Conservation (phyloP, 306 rosid species). For the barrel medic (Medicago truncatula) region DNA sequence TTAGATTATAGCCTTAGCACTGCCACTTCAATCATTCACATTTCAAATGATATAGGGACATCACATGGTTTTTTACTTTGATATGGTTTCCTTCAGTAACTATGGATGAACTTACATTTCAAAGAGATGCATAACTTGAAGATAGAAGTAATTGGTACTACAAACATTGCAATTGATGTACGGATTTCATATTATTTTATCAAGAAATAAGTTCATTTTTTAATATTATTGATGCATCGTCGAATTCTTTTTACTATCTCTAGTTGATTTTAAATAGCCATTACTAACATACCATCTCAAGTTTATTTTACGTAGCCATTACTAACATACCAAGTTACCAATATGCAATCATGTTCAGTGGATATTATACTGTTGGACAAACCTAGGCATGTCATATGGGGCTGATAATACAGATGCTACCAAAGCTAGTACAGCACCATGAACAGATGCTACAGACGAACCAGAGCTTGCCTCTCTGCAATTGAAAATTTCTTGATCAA, state of each 20-base stretch:
- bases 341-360: slow-evolving; percentile 21
- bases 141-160: not conserved
- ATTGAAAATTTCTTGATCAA: slow-evolving; percentile 35
- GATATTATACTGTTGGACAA: slow-evolving; percentile 44
- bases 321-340: slow-evolving; percentile 20
- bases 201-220: not conserved
- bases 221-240: not conserved
- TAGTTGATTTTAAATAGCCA: slow-evolving; percentile 8
- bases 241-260: slow-evolving; percentile 1
- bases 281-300: slow-evolving; percentile 10
- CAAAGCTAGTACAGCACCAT: slow-evolving; percentile 95
- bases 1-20: slow-evolving; percentile 5
- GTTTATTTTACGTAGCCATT: slow-evolving; percentile 6
- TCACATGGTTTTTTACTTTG: not conserved
- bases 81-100: slow-evolving; percentile 23
- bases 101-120: slow-evolving; percentile 15
- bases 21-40: slow-evolving; percentile 15
- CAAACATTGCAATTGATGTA: slow-evolving; percentile 20
- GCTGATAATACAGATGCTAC: slow-evolving; percentile 90
- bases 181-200: not conserved
- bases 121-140: slow-evolving; percentile 38
- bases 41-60: slow-evolving; percentile 5
- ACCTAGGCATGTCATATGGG: slow-evolving; percentile 98
- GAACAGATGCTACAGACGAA: slow-evolving; percentile 75
- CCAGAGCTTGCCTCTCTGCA: slow-evolving; percentile 76